Percentiles rank a stretch among this genome's conserved stretches.
These are phyloP conservation scores for Fusarium napiforme DNA, from an alignment of 2,329 filamentous ascomycete genomes.

Conservation along the genomic window DNA sequence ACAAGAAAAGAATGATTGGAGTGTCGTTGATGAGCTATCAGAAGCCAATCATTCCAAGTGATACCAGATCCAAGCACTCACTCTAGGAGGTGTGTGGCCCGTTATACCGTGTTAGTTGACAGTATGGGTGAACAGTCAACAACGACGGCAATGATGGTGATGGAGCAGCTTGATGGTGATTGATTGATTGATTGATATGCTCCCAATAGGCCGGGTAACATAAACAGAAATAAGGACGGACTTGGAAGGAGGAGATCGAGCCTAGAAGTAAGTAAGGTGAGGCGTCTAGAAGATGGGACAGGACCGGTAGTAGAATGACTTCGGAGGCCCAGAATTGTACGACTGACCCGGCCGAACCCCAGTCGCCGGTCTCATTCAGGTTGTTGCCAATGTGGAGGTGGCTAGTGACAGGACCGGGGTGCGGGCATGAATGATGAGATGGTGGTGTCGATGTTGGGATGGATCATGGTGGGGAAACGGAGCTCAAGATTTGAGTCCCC, in stretches of 20 bases:
- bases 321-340: conserved; percentile 44
- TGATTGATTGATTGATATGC: background rate
- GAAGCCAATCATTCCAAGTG: conserved; percentile 14
- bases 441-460: conserved; percentile 46
- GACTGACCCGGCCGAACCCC: conserved; percentile 45
- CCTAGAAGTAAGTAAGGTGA: conserved; percentile 44
- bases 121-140: conserved; percentile 21
- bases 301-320: conserved; percentile 38
- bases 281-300: conserved; percentile 38
- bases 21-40: background rate
- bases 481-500: conserved; percentile 40
- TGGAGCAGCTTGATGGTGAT: conserved; percentile 12
- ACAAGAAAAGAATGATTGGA: background rate
- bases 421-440: conserved; percentile 44
- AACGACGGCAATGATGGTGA: conserved; percentile 12
- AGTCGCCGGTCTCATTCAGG: conserved; percentile 45
- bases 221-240: conserved; percentile 29
- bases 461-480: conserved; percentile 42
- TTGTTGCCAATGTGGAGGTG: conserved; percentile 48
- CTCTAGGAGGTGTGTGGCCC: conserved; percentile 9
- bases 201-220: conserved; percentile 30
- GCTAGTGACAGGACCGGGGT: conserved; percentile 47
- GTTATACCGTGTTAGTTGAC: conserved; percentile 10
- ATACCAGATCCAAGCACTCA: conserved; percentile 18
- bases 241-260: conserved; percentile 42